phyloP scores from a whole-genome alignment of 2,329 filamentous ascomycete species.

The Didymella sp. region DNA sequence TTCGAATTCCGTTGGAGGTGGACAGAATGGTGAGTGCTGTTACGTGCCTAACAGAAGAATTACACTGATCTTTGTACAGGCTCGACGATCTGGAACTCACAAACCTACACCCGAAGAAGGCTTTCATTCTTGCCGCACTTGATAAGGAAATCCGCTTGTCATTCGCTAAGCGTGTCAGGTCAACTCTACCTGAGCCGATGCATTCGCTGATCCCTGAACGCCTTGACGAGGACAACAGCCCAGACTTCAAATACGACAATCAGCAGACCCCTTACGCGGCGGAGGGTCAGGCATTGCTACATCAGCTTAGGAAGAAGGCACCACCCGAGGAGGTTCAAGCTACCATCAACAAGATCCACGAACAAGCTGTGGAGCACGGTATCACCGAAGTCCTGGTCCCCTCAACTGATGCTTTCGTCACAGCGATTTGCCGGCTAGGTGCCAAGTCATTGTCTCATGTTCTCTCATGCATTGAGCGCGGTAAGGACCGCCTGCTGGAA shows the following conservation, averaged over 20 bases:
- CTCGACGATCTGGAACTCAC: constrained; percentile 81
- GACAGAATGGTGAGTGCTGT: constrained; percentile 80
- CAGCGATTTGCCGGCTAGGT: constrained; percentile 89
- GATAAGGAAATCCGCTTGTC: constrained; percentile 97
- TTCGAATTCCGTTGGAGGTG: constrained; percentile 99
- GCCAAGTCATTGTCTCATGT: constrained; percentile 97
- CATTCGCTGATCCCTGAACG: constrained; percentile 79
- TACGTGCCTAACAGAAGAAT: too few relatives aligned
- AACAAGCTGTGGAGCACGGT: constrained; percentile 73
- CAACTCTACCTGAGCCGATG: constrained; percentile 86
- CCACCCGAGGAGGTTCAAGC: constrained; percentile 85
- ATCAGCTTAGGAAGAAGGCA: constrained; percentile 82
- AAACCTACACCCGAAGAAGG: constrained; percentile 83
- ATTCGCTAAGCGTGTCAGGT: constrained; percentile 94
- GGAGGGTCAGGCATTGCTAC: constrained; percentile 82
- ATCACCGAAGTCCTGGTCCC: constrained; percentile 77
- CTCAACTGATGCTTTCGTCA: constrained; percentile 94
- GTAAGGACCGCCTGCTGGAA: constrained; percentile 84
- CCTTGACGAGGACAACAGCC: constrained; percentile 93
- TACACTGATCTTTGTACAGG: constrained; percentile 51
- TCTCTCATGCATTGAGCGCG: constrained; percentile 92
- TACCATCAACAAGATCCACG: constrained; percentile 79
- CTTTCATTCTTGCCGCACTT: constrained; percentile 87
- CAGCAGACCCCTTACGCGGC: constrained; percentile 81
- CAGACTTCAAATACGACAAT: constrained; percentile 87